Evolutionary conservation across 257 asterid genomes (phyloP).

Genomic region (Solanum bukasovii): DNA sequence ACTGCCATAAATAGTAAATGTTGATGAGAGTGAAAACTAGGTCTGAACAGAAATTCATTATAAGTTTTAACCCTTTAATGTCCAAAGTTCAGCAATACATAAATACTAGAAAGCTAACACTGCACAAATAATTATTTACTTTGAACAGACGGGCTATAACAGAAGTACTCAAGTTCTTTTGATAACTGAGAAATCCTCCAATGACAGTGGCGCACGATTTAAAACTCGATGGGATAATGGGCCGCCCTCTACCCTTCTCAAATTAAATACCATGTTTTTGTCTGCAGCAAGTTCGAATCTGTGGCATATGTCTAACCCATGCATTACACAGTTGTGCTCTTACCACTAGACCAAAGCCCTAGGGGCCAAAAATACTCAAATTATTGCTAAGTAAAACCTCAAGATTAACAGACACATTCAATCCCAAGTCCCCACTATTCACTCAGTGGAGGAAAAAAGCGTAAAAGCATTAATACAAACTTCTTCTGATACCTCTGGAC

Average conservation of each 20-base stretch:
- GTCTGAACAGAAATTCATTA: not conserved
- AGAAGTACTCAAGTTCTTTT: not conserved
- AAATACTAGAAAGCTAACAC: not conserved
- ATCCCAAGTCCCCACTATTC: not conserved
- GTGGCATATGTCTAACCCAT: not conserved
- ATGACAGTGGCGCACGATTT: not conserved
- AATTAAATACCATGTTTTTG: not conserved
- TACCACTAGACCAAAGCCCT: not conserved
- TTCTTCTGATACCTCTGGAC: not conserved
- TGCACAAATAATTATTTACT: not conserved
- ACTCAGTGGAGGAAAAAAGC: not conserved
- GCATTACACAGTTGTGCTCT: not conserved
- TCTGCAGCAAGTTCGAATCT: not conserved
- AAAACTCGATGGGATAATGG: not conserved
- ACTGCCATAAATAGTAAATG: not conserved
- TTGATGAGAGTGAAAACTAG: not conserved
- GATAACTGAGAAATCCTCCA: not conserved
- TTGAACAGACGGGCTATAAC: not conserved
- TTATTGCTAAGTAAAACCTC: not conserved
- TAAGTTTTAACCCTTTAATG: not conserved
- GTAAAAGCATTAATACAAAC: not conserved
- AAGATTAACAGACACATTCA: not conserved
- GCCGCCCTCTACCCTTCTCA: not conserved
- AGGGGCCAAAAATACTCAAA: not conserved
- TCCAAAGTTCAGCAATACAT: not conserved